Evolutionary conservation across 83 land plant genomes (phyloP), one percentile per base, ranked within the genome.

Genomic region (Picea mariana): DNA sequence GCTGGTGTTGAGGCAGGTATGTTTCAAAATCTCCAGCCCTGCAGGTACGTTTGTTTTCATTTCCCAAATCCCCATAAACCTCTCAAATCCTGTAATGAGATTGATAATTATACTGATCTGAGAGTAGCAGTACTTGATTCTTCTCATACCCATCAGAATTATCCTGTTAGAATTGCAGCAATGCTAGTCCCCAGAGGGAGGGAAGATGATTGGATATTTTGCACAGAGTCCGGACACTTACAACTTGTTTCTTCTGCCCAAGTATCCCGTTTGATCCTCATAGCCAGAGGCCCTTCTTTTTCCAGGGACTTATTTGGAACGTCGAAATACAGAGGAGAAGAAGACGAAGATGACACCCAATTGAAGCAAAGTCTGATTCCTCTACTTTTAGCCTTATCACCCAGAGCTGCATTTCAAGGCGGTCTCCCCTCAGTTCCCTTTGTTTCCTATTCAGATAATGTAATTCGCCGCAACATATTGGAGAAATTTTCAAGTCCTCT

Each of bases 191-290:
- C 94, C 63, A 12, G 17, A 0, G 67, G 82, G 67, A 86, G 88
- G 77, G 89, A 93, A 71, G 12, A 60, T 76, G 96, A 93, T 82
- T 93, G 96, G 96, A 82, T 92, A 68, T 93, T 91, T 86, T 86
- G 86, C n/a, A n/a, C 80, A 23, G 68, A 75, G 60, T 12, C 82
- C 12, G 92, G 96, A 23, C 96, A 93, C 67, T 81, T 72, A 73
- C 91, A 92, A 67, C 94, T 93, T 80, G 86, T 93, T 81, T 73
- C 85, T 44, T 44, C 79, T 3, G 52, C 86, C n/a, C 77, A 58
- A 15, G 58, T 86, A 34, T 88, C 92, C 60, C 87, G 96, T 21
- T 85, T 93, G 67, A 79, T 93, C 61, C 85, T 93, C 67, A 62
- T 88, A 72, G 91, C 90, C n/a, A 67, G 84, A 17, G 9, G 31